phyloP scores from a whole-genome alignment of 139 green algal genomes.

The Axilococcus clingmanii region DNA sequence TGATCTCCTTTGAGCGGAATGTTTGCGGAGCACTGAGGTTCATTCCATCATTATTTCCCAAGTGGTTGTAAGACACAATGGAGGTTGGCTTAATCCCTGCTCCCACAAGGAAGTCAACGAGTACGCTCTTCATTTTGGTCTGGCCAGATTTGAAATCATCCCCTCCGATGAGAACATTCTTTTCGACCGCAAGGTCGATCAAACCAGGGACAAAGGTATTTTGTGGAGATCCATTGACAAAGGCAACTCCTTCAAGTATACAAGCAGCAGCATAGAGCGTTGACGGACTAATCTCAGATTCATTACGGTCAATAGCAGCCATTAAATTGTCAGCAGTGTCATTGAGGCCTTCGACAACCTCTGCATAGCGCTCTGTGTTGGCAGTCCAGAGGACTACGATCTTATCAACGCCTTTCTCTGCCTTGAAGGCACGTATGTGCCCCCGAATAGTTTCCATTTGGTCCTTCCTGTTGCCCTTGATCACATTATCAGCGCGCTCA shows the following conservation, averaged over 20 bases:
- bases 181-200: slow-evolving; percentile 65
- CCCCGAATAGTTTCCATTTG: slow-evolving; percentile 71
- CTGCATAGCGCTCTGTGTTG: slow-evolving; percentile 97
- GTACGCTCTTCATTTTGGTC: slow-evolving; percentile 97
- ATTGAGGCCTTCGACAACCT: slow-evolving; percentile 83
- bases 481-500: slow-evolving; percentile 82
- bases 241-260: slow-evolving; percentile 88
- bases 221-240: slow-evolving; percentile 97
- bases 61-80: slow-evolving; percentile 99
- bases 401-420: slow-evolving; percentile 44
- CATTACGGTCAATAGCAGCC: slow-evolving; percentile 63
- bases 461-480: slow-evolving; percentile 84
- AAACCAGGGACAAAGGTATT: slow-evolving; percentile 94
- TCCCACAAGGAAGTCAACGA: slow-evolving; percentile 96
- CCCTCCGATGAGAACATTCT: slow-evolving; percentile 87
- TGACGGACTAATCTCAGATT: slow-evolving; percentile 90
- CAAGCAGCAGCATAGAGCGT: slow-evolving; percentile 89
- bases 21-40: slow-evolving; percentile 92
- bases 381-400: slow-evolving; percentile 98
- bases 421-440: slow-evolving; percentile 89
- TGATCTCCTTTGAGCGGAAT: slow-evolving; percentile 92
- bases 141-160: slow-evolving; percentile 99
- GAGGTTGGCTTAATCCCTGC: slow-evolving; percentile 95
- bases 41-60: slow-evolving; percentile 99
- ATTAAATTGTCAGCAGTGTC: slow-evolving; percentile 92